Conservation (phyloP, 306 rosid species). For the Rosa chinensis region DNA sequence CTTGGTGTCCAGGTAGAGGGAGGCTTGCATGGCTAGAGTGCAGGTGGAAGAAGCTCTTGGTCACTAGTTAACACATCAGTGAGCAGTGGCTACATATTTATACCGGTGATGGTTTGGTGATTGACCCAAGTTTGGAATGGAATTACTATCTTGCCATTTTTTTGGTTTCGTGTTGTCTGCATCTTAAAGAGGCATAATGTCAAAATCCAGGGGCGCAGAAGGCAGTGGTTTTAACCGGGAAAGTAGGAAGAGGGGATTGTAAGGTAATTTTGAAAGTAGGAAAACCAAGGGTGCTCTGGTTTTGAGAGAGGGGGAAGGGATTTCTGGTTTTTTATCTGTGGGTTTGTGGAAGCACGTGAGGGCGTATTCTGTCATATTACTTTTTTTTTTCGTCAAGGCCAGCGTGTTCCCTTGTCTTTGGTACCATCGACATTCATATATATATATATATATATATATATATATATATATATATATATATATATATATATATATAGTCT, state of each 20-base stretch:
- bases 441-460: no score
- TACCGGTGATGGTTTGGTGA: background rate
- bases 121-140: background rate
- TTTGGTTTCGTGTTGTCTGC: background rate
- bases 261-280: background rate
- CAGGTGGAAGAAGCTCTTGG: background rate
- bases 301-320: slow-evolving; percentile 8
- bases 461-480: no score
- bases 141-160: background rate
- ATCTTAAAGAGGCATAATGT: background rate
- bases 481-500: no score
- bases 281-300: slow-evolving; percentile 54
- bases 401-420: background rate
- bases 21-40: slow-evolving; percentile 25
- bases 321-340: slow-evolving; percentile 27
- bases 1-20: slow-evolving; percentile 13
- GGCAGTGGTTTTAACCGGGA: background rate
- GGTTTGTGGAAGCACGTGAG: slow-evolving; percentile 12
- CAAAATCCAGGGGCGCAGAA: background rate
- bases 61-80: background rate
- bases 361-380: background rate
- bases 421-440: slow-evolving; percentile 1
- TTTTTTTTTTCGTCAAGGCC: no score
- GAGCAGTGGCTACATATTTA: slow-evolving; percentile 11
- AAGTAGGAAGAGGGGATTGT: background rate